Evolutionary conservation across 768 basidiomycete species (phyloP), one percentile per base, ranked within the genome.

Genomic region (Pholiota conissans): DNA sequence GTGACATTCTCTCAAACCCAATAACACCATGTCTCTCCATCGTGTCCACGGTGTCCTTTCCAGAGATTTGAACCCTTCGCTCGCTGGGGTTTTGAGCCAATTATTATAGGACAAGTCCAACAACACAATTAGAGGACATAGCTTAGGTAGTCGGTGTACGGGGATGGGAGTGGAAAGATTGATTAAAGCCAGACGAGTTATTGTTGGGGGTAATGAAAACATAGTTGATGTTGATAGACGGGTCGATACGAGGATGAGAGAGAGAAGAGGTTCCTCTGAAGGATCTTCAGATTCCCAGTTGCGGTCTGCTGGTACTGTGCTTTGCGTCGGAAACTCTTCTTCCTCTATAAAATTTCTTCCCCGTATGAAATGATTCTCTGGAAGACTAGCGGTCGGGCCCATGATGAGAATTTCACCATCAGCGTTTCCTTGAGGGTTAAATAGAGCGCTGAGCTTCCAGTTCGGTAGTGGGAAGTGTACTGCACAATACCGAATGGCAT

Each of bases 31-130:
- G 30, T 77, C 66, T 30, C 70, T 73, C 83, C 84, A 85, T 35
- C 80, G 77, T 5, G 56, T 57, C 90, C 89, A 91, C 39, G 82
- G 77, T 3, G 87, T 71, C 37, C 79, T 78, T 49, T 80, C 79
- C 18, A 87, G 61, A 10, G 72, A 71, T 46, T 73, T 65, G 26
- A 69, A 60, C 7, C 68, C 72, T 20, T 74, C 74, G 20, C 62
- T 66, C 9, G 65, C 61, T 16, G 61, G 60, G 10, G 64, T 59
- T 13, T 61, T 65, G 10, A 81, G 65, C 80, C 80, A 81, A 1
- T 56, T 39, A 55, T 90, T 91, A 67, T 80, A 89, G 0, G 90
- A 91, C 47, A 91, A 67, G 65, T 91, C 89, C 30, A 91, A 68
- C 24, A 85, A 64, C 20, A 79, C 72, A 26, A 91, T 71, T n/a